Evolutionary conservation across 805 yeast genomes (phyloP).

Genomic region (Lachancea sp.): DNA sequence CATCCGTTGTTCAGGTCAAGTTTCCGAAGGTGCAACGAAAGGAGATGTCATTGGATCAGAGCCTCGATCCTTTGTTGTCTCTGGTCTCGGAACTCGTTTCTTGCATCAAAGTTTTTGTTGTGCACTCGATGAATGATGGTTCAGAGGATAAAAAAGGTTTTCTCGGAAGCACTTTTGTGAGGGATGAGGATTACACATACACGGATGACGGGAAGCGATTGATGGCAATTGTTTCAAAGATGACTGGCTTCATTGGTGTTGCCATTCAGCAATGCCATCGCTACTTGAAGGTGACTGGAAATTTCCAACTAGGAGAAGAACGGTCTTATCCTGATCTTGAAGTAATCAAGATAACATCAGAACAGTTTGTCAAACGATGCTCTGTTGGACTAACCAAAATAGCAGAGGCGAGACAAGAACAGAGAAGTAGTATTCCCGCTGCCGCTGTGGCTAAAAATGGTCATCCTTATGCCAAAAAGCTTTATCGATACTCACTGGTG

Average conservation of each 20-base stretch:
- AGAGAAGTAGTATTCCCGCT: neutral
- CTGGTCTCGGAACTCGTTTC: slow-evolving; percentile 60
- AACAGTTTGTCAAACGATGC: slow-evolving; percentile 53
- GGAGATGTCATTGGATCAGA: slow-evolving; percentile 31
- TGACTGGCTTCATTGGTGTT: slow-evolving; percentile 47
- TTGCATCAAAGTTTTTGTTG: slow-evolving; percentile 56
- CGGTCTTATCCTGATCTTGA: slow-evolving; percentile 64
- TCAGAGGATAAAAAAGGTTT: slow-evolving; percentile 13
- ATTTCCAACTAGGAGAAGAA: slow-evolving; percentile 51
- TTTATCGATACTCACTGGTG: slow-evolving; percentile 33
- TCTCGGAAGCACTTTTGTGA: slow-evolving; percentile 12
- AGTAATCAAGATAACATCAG: slow-evolving; percentile 50
- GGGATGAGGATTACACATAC: slow-evolving; percentile 42
- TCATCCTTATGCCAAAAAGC: slow-evolving; percentile 7
- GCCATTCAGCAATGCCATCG: slow-evolving; percentile 47
- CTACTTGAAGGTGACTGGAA: slow-evolving; percentile 54
- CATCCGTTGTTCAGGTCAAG: slow-evolving; percentile 29
- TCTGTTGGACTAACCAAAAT: slow-evolving; percentile 51
- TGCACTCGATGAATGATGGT: slow-evolving; percentile 43
- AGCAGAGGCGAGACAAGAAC: slow-evolving; percentile 23
- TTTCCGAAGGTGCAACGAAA: slow-evolving; percentile 24
- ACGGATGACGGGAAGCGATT: slow-evolving; percentile 64
- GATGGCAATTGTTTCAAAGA: slow-evolving; percentile 52
- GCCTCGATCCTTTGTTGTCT: slow-evolving; percentile 52
- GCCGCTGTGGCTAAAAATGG: neutral